Evolutionary conservation across 2,329 filamentous ascomycete genomes (phyloP).

Genomic region (Metarhizium album): DNA sequence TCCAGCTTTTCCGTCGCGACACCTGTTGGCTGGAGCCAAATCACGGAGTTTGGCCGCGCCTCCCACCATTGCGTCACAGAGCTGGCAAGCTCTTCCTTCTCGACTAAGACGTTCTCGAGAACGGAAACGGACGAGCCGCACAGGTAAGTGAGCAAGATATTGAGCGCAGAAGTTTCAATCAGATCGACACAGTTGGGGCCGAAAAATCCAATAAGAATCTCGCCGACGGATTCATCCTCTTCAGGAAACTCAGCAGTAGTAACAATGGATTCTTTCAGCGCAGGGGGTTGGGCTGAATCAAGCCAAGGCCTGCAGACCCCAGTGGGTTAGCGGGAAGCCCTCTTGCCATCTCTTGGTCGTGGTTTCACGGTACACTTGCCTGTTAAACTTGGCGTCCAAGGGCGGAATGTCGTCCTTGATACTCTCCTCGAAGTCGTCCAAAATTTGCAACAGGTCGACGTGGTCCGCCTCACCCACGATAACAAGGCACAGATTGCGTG

Average conservation of each 20-base stretch:
- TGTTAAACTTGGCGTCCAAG: slow-evolving; percentile 62
- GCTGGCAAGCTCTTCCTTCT: slow-evolving; percentile 85
- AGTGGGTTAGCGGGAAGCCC: background rate
- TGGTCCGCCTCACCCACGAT: slow-evolving; percentile 91
- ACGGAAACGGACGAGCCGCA: slow-evolving; percentile 89
- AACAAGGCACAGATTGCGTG: slow-evolving; percentile 83
- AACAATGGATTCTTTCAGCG: slow-evolving; percentile 59
- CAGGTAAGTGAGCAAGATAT: slow-evolving; percentile 74
- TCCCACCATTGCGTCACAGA: slow-evolving; percentile 73
- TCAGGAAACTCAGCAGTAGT: slow-evolving; percentile 87
- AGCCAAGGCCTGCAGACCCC: slow-evolving; percentile 58
- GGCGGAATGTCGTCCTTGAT: slow-evolving; percentile 75
- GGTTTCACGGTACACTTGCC: slow-evolving; percentile 27
- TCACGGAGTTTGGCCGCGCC: slow-evolving; percentile 66
- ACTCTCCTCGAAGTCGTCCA: slow-evolving; percentile 81
- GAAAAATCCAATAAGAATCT: slow-evolving; percentile 77
- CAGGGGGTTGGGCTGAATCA: slow-evolving; percentile 69
- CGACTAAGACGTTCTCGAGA: slow-evolving; percentile 83
- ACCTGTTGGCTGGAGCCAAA: slow-evolving; percentile 76
- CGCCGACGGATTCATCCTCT: slow-evolving; percentile 87
- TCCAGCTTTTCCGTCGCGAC: slow-evolving; percentile 79
- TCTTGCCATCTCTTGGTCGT: background rate
- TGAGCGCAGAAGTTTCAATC: slow-evolving; percentile 59
- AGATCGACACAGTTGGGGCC: slow-evolving; percentile 71
- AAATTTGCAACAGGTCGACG: slow-evolving; percentile 62